Evolutionary conservation across 1,284 basidiomycete species (phyloP).

Genomic region (Phaffia rhodozyma): DNA sequence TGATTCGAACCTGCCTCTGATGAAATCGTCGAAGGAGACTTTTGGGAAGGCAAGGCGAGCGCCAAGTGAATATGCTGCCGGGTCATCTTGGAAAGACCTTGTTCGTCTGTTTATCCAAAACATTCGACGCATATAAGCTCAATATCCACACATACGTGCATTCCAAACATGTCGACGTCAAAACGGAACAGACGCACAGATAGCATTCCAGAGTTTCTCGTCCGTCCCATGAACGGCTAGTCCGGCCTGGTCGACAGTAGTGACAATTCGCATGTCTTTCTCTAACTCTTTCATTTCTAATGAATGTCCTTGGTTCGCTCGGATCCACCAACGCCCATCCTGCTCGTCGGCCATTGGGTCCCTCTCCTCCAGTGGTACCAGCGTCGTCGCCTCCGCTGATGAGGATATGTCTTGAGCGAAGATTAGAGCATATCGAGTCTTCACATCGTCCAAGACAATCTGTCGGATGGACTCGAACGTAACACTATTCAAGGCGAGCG

Average conservation of each 20-base stretch:
- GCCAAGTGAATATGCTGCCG: constrained; percentile 37
- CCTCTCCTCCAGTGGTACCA: not conserved
- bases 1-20: constrained; percentile 2
- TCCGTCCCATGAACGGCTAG: constrained; percentile 33
- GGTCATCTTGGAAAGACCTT: constrained; percentile 32
- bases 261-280: constrained; percentile 33
- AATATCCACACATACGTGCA: not conserved
- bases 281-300: constrained; percentile 55
- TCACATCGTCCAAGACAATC: constrained; percentile 62
- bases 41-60: constrained; percentile 24
- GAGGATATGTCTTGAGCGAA: constrained; percentile 31
- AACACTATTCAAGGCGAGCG: constrained; percentile 40
- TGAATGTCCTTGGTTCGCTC: constrained; percentile 91
- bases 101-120: constrained; percentile 19
- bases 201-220: constrained; percentile 30
- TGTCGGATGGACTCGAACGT: constrained; percentile 50
- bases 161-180: not conserved
- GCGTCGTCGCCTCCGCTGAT: not conserved
- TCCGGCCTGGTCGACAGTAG: constrained; percentile 26
- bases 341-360: not conserved
- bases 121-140: too few relatives aligned
- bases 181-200: constrained; percentile 27
- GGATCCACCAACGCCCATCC: constrained; percentile 59
- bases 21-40: not conserved
- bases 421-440: constrained; percentile 61